Base-by-base conservation (phyloP, 495 filamentous ascomycete genomes). In the Penicillium daleae region DNA sequence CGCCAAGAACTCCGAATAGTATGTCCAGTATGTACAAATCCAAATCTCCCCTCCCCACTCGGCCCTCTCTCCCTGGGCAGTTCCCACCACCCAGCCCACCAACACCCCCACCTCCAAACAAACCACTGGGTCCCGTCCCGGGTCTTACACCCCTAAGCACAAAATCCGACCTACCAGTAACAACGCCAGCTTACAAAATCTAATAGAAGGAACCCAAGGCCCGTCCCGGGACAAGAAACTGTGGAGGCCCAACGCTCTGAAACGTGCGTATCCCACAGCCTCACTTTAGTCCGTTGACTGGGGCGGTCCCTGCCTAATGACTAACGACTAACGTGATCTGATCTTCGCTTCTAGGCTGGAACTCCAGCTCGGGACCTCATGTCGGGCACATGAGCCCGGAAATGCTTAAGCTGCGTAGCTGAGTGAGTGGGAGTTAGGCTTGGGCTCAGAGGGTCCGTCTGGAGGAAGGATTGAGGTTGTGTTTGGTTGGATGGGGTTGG, bases 261-360 rank as follows among this genome's bases (percentile, higher is more conserved):
- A 60, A 42, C 57, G 57, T 19, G 4, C 27, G 10, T n/a, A n/a
- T 17, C 27, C 48, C 46, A 60, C 37, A 61, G 59, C 59, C 59
- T 61, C 59, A 61, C 59, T 61, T 61, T 19, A 31, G 37, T 31
- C 31, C 29, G 51, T 50, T 27, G 12, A 15, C 24, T 0, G 46
- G 24, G 46, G 22, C n/a, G 8, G 5, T 37, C 42, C 56, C 56
- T 50, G 56, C 56, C 56, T 59, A n/a, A n/a, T n/a, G n/a, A n/a
- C n/a, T n/a, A n/a, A n/a, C n/a, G n/a, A n/a, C n/a, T n/a, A 32
- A 59, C 42, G 26, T 12, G 9, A 17, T 27, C 15, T 24, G 21
- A 27, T 27, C 33, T 17, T n/a, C 3, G 21, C 53, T 40, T 17
- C 42, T 12, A 12, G 29, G 29, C n/a, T n/a, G n/a, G n/a, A n/a